Base-by-base conservation (phyloP, 768 basidiomycete genomes). In the Tricholomella constricta region DNA sequence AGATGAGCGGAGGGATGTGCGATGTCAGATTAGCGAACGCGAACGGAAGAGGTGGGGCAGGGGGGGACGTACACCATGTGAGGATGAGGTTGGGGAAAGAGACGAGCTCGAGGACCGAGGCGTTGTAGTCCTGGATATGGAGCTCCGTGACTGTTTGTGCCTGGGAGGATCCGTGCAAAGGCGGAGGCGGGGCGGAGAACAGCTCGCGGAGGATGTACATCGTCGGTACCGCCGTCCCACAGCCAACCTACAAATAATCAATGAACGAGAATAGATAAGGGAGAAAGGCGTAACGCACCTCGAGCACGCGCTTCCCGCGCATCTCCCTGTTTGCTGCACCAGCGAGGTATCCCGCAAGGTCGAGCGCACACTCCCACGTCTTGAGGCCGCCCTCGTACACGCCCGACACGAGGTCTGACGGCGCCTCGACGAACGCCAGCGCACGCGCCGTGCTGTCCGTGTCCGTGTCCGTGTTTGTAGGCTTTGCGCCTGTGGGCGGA, bases 331-430 rank as follows among this genome's bases (percentile, higher is more conserved):
- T 60, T 17, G 63, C 61, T 40, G 76, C 55, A 19, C 68, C 61
- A 49, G 78, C 72, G 11, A 91, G 72, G 59, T 86, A 88, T 29
- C 82, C 77, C 0, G 89, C 90, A 2, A 98, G 76, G 67, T 98
- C 96, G 12, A 94, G 70, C 43, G 91, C 89, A 59, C 93, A 96
- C 68, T 99, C 96, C 96, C 96, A 99, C 2, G 94, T 98, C 71
- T 98, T 98, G 46, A 98, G 68, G 5, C 96, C 96, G 19, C 96
- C 96, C 72, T 99, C 96, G 60, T 99, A 98, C 0, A 94, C 78
- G 1, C 94, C 87, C 2, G 94, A 89, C 3, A 98, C 83, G 12
- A 99, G 81, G 69, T 98, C 96, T 0, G 93, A 92, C 0, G 89
- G 89, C 1, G 86, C 83, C 57, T 93, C 88, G 15, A 96, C 74